phyloP scores from a whole-genome alignment of 768 basidiomycete species.

The Lactarius indigo region DNA sequence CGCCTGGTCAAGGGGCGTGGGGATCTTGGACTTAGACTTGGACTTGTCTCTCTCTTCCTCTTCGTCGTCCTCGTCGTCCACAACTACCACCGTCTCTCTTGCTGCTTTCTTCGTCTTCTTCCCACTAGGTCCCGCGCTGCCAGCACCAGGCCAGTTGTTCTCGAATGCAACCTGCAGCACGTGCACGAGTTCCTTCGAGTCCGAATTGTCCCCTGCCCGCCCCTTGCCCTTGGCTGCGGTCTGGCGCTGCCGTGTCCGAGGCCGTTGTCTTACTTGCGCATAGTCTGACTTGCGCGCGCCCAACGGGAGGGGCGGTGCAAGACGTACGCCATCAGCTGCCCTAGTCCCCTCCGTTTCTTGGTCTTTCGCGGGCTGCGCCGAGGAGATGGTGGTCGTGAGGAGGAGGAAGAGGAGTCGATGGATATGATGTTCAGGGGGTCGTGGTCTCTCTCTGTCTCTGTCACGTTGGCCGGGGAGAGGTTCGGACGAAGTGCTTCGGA shows the following conservation, averaged over 20 bases:
- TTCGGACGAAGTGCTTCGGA: too few species aligned
- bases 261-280: neutral
- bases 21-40: neutral
- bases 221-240: neutral
- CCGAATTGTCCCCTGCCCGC: neutral
- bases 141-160: constrained; percentile 1
- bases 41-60: neutral
- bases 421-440: constrained; percentile 1
- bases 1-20: neutral
- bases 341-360: neutral
- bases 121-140: neutral
- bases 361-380: neutral
- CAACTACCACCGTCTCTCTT: neutral
- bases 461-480: too few species aligned
- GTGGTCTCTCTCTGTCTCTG: too few species aligned
- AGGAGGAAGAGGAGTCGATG: constrained; percentile 2
- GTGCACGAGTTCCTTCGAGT: neutral
- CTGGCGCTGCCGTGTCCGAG: neutral
- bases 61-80: neutral
- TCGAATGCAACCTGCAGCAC: constrained; percentile 17
- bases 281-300: constrained; percentile 1
- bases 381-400: neutral
- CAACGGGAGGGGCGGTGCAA: constrained; percentile 2
- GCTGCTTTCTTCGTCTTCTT: neutral
- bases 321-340: constrained; percentile 4